phyloP scores from a whole-genome alignment of 441 rosid species.

The Pelargonium australe region DNA sequence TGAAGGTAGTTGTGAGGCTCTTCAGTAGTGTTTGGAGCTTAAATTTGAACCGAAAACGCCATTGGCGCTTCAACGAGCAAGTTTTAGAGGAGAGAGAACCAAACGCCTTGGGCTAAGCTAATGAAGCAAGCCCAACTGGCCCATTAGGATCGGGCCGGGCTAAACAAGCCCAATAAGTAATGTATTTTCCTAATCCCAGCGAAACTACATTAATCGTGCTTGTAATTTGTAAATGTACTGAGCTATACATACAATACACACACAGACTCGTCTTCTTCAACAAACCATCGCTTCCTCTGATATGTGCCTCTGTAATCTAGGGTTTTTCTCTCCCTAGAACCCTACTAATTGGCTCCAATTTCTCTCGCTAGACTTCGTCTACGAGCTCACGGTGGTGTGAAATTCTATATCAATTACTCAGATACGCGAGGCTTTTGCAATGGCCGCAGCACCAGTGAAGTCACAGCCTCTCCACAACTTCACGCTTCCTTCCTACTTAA shows the following conservation, averaged over 20 bases:
- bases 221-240: too few species aligned
- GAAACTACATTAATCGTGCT: too few species aligned
- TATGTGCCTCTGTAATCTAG: background rate
- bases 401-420: background rate
- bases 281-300: background rate
- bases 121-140: too few species aligned
- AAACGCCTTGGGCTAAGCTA: too few species aligned
- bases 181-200: too few species aligned
- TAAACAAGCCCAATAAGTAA: too few species aligned
- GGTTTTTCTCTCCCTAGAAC: background rate
- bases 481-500: conserved; percentile 43
- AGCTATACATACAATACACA: background rate
- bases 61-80: too few species aligned
- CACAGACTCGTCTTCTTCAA: background rate
- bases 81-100: too few species aligned
- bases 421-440: conserved; percentile 13
- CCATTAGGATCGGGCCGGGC: too few species aligned
- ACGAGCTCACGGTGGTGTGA: background rate
- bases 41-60: too few species aligned
- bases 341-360: background rate
- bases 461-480: conserved; percentile 73
- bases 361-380: conserved; percentile 4
- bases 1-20: too few species aligned
- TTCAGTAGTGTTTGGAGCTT: too few species aligned
- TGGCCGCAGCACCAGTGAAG: conserved; percentile 62